Conservation (phyloP, 1,139 yeast genomes). For the Spencermartinsiella ligniputridi region DNA sequence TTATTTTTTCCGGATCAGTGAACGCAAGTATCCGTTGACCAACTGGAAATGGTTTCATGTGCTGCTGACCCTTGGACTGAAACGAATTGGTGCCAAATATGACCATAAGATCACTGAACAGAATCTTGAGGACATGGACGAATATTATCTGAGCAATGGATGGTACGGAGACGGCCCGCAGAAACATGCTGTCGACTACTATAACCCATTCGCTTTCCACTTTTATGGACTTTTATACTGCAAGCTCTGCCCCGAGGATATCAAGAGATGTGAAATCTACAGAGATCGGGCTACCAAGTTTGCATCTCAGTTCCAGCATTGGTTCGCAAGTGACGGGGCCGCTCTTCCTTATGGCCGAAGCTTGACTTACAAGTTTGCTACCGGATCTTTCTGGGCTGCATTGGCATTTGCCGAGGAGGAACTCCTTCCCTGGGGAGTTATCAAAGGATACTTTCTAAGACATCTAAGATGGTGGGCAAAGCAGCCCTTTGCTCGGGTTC, state of each 20-base stretch:
- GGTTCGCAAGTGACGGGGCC: constrained; percentile 31
- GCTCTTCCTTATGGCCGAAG: constrained; percentile 32
- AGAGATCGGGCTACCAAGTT: constrained; percentile 24
- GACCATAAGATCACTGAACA: constrained; percentile 21
- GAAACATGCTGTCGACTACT: constrained; percentile 29
- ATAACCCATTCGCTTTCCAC: constrained; percentile 34
- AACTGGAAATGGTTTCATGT: constrained; percentile 35
- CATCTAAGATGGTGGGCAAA: constrained; percentile 33
- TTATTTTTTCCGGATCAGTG: constrained; percentile 25
- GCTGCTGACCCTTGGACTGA: constrained; percentile 30
- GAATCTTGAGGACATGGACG: constrained; percentile 26
- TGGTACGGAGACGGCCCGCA: constrained; percentile 31
- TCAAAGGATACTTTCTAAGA: constrained; percentile 30
- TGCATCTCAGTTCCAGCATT: constrained; percentile 27
- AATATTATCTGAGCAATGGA: constrained; percentile 30
- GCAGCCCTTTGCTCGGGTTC: constrained; percentile 28
- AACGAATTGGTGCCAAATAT: constrained; percentile 24
- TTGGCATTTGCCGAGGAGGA: constrained; percentile 27
- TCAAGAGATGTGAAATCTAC: constrained; percentile 19
- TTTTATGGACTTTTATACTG: constrained; percentile 30
- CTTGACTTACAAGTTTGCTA: constrained; percentile 30
- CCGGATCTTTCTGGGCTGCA: constrained; percentile 33
- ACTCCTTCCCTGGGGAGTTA: constrained; percentile 26
- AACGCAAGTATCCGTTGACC: constrained; percentile 20
- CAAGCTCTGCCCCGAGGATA: constrained; percentile 20